These are phyloP conservation scores for Pseudogymnoascus sp. DNA, from an alignment of 2,329 filamentous ascomycete species.

Conservation along the genomic window DNA sequence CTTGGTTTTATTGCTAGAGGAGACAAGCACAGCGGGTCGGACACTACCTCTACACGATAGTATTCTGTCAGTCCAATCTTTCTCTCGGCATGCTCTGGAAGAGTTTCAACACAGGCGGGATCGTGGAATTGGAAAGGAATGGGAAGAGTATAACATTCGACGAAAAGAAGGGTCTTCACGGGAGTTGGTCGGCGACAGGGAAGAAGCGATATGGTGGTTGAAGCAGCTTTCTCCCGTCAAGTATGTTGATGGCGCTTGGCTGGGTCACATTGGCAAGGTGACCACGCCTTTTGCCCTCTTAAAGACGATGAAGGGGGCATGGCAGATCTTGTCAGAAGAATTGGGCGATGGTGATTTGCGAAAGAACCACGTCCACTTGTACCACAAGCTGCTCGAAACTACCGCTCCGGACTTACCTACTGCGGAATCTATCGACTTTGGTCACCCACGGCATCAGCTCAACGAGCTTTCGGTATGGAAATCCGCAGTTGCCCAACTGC, in stretches of 20 bases:
- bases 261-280: slow-evolving; percentile 36
- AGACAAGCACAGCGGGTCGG: slow-evolving; percentile 23
- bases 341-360: slow-evolving; percentile 39
- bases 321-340: slow-evolving; percentile 43
- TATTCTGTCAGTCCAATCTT: slow-evolving; percentile 28
- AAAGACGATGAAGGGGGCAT: slow-evolving; percentile 33
- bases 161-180: slow-evolving; percentile 27
- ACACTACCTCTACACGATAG: slow-evolving; percentile 16
- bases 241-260: slow-evolving; percentile 41
- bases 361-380: slow-evolving; percentile 37
- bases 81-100: slow-evolving; percentile 23
- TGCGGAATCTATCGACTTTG: slow-evolving; percentile 15
- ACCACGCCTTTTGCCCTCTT: slow-evolving; percentile 34
- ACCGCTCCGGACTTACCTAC: slow-evolving; percentile 21
- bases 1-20: slow-evolving; percentile 30
- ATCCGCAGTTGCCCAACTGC: slow-evolving; percentile 36
- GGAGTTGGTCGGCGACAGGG: slow-evolving; percentile 30
- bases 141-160: slow-evolving; percentile 14
- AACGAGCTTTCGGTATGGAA: slow-evolving; percentile 29
- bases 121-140: slow-evolving; percentile 29
- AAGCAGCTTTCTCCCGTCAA: slow-evolving; percentile 35
- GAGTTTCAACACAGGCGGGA: slow-evolving; percentile 28
- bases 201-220: slow-evolving; percentile 33
- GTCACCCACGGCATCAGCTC: slow-evolving; percentile 14
- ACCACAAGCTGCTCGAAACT: slow-evolving; percentile 24